Conservation (phyloP, 257 asterid species). For the Gentiana macrophylla region DNA sequence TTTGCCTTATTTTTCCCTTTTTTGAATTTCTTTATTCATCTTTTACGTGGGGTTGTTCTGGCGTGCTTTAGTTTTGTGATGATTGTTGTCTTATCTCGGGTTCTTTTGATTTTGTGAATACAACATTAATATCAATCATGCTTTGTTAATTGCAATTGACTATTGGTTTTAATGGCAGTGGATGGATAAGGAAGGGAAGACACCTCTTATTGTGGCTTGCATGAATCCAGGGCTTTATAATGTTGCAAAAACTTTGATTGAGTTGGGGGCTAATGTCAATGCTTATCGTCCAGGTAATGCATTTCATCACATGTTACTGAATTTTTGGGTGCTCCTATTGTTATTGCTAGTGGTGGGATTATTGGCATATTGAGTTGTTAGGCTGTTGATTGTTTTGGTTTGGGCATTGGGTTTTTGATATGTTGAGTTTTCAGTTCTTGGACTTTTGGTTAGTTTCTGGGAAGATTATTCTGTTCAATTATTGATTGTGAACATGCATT, state of each 20-base stretch:
- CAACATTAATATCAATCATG: too few relatives aligned
- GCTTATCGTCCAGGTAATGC: slow-evolving; percentile 73
- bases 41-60: neutral
- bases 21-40: neutral
- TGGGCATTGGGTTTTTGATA: too few relatives aligned
- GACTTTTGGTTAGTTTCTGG: too few relatives aligned
- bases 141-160: neutral
- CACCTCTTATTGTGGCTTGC: slow-evolving; percentile 79
- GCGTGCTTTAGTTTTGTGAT: neutral
- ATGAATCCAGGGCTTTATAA: slow-evolving; percentile 53
- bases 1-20: neutral
- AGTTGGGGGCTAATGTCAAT: slow-evolving; percentile 85
- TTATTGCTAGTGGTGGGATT: too few relatives aligned
- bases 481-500: too few relatives aligned
- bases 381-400: too few relatives aligned
- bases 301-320: neutral
- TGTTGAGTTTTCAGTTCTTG: too few relatives aligned
- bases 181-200: slow-evolving; percentile 79
- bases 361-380: too few relatives aligned
- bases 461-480: too few relatives aligned
- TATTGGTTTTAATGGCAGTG: slow-evolving; percentile 39
- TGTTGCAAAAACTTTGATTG: slow-evolving; percentile 77
- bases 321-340: too few relatives aligned
- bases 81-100: neutral
- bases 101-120: too few relatives aligned